phyloP scores from a whole-genome alignment of 345 rosid genomes.

The Kandelia obovata region DNA sequence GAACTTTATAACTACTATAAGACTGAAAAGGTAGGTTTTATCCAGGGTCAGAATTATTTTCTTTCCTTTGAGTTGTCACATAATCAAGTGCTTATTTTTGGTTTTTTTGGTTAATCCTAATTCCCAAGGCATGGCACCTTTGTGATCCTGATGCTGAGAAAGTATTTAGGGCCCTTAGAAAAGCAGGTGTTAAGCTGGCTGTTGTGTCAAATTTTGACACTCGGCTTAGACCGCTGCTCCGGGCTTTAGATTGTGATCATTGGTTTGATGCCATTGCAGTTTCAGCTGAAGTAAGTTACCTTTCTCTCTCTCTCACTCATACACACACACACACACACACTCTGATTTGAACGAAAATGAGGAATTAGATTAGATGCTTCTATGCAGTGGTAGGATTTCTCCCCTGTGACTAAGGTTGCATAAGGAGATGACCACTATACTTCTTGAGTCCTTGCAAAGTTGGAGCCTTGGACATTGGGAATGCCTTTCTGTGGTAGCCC shows the following conservation, averaged over 20 bases:
- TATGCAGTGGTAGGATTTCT: too few species aligned
- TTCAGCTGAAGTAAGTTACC: slow-evolving; percentile 80
- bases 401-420: too few species aligned
- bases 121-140: slow-evolving; percentile 86
- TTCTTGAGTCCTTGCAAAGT: too few species aligned
- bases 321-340: too few species aligned
- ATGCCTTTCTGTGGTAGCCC: too few species aligned
- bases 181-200: slow-evolving; percentile 79
- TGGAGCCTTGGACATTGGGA: too few species aligned
- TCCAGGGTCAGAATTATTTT: background rate
- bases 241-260: slow-evolving; percentile 75
- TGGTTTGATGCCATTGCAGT: slow-evolving; percentile 98
- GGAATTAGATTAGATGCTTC: too few species aligned
- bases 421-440: too few species aligned
- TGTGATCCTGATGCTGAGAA: slow-evolving; percentile 88
- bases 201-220: slow-evolving; percentile 97
- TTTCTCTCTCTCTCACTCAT: too few species aligned
- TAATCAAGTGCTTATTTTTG: background rate
- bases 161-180: slow-evolving; percentile 71
- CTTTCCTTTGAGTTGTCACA: background rate
- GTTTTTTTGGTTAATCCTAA: background rate
- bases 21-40: slow-evolving; percentile 59
- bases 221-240: slow-evolving; percentile 72
- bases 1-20: slow-evolving; percentile 82
- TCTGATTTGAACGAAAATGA: too few species aligned